Conservation (phyloP, 2,329 filamentous ascomycete genomes). For the Penicillium sp. region DNA sequence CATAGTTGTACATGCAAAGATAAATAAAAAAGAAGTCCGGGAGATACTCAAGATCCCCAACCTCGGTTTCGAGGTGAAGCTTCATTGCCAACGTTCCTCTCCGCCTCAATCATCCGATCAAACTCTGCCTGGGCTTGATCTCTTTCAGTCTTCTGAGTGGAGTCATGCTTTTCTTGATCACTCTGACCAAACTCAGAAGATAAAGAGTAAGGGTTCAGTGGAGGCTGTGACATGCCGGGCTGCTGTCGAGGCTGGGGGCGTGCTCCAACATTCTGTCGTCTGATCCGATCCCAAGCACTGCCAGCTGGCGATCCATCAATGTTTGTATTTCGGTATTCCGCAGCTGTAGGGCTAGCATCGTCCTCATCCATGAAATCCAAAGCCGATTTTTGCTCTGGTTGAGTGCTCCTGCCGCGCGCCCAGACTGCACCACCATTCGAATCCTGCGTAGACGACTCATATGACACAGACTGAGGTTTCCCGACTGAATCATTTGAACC, state of each 20-base stretch:
- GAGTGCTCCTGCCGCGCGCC: constrained; percentile 6
- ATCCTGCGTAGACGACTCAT: neutral
- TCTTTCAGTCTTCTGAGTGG: constrained; percentile 27
- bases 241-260: constrained; percentile 2
- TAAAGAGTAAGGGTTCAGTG: neutral
- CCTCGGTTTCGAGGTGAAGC: constrained; percentile 10
- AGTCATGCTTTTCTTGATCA: constrained; percentile 17
- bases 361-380: constrained; percentile 36
- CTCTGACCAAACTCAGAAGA: neutral
- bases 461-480: neutral
- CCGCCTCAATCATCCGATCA: constrained; percentile 42
- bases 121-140: constrained; percentile 45
- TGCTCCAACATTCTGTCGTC: constrained; percentile 26
- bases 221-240: neutral
- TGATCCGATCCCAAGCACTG: constrained; percentile 40
- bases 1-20: constrained; percentile 11
- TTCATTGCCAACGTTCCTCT: constrained; percentile 30
- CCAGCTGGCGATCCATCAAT: constrained; percentile 15
- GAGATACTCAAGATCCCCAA: constrained; percentile 13
- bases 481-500: neutral
- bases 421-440: neutral
- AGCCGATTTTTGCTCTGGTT: constrained; percentile 8
- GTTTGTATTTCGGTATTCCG: constrained; percentile 28
- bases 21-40: neutral
- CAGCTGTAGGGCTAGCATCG: constrained; percentile 37